A percentile compares a stretch with the other conserved stretches of the same genome.
Evolutionary conservation across 1,139 yeast genomes (phyloP).

Genomic region (Sugiyamaella paludigena): DNA sequence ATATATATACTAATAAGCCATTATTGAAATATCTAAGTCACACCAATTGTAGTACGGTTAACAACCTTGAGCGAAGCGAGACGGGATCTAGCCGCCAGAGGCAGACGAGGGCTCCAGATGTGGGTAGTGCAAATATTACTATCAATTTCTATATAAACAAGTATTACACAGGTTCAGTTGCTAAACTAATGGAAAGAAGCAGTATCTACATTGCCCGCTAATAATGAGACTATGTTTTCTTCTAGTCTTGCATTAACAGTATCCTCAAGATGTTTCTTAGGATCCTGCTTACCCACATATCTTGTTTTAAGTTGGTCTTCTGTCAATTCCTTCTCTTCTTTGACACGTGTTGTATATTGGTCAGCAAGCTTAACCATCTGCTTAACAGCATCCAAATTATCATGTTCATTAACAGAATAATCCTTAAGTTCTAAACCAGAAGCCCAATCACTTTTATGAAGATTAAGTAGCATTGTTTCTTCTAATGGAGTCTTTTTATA

Average conservation of each 20-base stretch:
- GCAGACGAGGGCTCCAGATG: too few species aligned
- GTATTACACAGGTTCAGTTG: neutral
- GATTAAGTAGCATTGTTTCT: slow-evolving; percentile 87
- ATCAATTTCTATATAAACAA: too few species aligned
- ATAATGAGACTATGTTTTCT: slow-evolving; percentile 80
- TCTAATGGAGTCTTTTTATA: slow-evolving; percentile 91
- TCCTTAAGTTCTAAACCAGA: slow-evolving; percentile 80
- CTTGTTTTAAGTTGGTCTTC: slow-evolving; percentile 92
- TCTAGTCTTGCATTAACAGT: slow-evolving; percentile 85
- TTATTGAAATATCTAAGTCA: too few species aligned
- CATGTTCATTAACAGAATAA: slow-evolving; percentile 73
- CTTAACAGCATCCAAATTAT: slow-evolving; percentile 69
- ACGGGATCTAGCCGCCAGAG: neutral
- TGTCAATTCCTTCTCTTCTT: slow-evolving; percentile 84
- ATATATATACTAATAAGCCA: slow-evolving; percentile 7
- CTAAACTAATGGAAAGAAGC: slow-evolving; percentile 42
- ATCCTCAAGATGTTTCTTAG: slow-evolving; percentile 92
- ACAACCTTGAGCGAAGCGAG: too few species aligned
- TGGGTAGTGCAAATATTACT: too few species aligned
- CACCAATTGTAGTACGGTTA: too few species aligned
- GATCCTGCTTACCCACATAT: slow-evolving; percentile 98
- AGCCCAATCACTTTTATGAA: slow-evolving; percentile 97
- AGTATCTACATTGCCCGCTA: slow-evolving; percentile 86
- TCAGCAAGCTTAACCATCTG: slow-evolving; percentile 88
- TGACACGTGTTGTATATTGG: slow-evolving; percentile 84